Evolutionary conservation across 345 rosid species (phyloP), one percentile per base, ranked within the genome.

Genomic region (Erysimum cheiranthoides): DNA sequence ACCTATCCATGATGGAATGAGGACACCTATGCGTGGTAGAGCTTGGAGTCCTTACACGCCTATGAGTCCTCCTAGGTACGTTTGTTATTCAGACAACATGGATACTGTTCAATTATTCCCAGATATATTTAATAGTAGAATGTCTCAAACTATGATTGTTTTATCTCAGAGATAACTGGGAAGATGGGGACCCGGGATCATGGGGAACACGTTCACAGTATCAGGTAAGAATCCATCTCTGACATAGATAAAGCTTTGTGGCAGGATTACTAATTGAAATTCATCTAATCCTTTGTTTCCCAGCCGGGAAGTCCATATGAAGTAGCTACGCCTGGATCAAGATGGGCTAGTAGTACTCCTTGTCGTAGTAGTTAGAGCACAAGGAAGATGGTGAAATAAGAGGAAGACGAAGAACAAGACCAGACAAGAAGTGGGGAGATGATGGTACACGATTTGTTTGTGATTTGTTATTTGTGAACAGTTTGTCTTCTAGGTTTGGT

Each of bases 1-100:
- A n/a, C 97, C 96, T 11, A 87, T 86, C 70, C 96, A 89, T 76
- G 93, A 89, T 86, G 98, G 98, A 66, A 91, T 93, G 98, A 87
- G 98, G 62, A 88, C 96, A 34, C 98, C 93, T 10, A 91, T 91
- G 97, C 93, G 86, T 66, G 90, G 85, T 70, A 84, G 91, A 58
- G 97, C 94, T 45, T 91, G 98, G 97, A 92, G 89, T 84, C 98
- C 97, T 61, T 90, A 82, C 80, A 68, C 88, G 27, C 96, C 93
- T n/a, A 93, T 91, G 75, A 59, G 93, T 84, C 98, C 97, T 71
- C 88, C 87, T 13, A 87, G 97, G 96, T 91, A 50, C 42, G 79
- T 62, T 42, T 32, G 28, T 66, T 53, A 27, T 27, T 52, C 39
- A 49, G 40, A 56, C 7, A 57, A 32, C 40, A 38, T 68, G 51